Conservation (phyloP, 2,329 filamentous ascomycete genomes). For the Neopestalotiopsis sp. region DNA sequence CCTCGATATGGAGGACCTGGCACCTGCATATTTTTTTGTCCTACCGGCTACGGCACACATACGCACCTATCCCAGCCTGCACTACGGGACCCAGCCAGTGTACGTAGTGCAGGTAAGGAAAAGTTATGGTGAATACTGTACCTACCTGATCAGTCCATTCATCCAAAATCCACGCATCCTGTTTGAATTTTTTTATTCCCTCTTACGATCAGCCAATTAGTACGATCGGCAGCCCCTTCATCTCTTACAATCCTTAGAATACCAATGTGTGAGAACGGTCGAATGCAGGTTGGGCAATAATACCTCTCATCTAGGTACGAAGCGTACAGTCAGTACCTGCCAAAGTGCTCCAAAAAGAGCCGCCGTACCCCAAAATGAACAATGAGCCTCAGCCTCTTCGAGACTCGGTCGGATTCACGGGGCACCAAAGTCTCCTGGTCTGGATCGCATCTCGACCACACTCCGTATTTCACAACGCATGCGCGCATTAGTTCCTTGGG, state of each 20-base stretch:
- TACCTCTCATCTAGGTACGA: background rate
- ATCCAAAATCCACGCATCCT: background rate
- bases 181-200: background rate
- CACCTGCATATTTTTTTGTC: conserved; percentile 1
- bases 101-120: background rate
- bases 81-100: background rate
- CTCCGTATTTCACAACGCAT: background rate
- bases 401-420: background rate
- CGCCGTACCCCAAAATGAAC: background rate
- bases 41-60: background rate
- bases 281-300: background rate
- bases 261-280: background rate
- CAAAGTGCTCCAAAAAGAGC: background rate
- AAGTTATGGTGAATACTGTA: background rate
- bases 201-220: background rate
- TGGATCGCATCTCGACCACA: background rate
- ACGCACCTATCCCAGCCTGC: background rate
- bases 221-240: background rate
- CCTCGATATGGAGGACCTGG: background rate
- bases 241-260: background rate
- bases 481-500: background rate
- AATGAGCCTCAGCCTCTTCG: conserved; percentile 1
- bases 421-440: background rate
- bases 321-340: background rate
- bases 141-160: background rate